Conservation (phyloP, 2,329 filamentous ascomycete species). For the Talaromyces sp. region DNA sequence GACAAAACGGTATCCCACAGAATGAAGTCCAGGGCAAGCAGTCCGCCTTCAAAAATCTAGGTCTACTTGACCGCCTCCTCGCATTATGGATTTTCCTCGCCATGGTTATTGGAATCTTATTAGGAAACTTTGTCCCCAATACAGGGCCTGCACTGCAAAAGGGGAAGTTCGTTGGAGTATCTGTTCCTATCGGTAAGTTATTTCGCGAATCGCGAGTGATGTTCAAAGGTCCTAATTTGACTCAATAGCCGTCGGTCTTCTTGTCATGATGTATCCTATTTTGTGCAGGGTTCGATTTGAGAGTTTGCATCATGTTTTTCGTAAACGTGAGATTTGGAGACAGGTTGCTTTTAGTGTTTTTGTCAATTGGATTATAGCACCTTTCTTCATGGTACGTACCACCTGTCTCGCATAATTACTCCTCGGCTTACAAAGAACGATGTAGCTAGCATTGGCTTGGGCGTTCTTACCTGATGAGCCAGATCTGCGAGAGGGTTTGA, state of each 20-base stretch:
- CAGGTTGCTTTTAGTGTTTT: slow-evolving; percentile 75
- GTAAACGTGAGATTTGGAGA: slow-evolving; percentile 64
- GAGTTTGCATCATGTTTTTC: slow-evolving; percentile 64
- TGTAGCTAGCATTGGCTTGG: slow-evolving; percentile 49
- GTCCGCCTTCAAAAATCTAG: slow-evolving; percentile 49
- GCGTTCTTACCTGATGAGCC: slow-evolving; percentile 53
- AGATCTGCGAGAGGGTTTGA: slow-evolving; percentile 60
- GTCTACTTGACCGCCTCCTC: slow-evolving; percentile 61
- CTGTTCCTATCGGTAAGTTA: slow-evolving; percentile 60
- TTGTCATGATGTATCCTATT: slow-evolving; percentile 95
- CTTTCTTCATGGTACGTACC: slow-evolving; percentile 68
- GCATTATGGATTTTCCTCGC: slow-evolving; percentile 74
- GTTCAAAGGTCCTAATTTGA: background rate
- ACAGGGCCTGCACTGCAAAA: slow-evolving; percentile 62
- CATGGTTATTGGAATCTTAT: slow-evolving; percentile 70
- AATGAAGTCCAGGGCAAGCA: background rate
- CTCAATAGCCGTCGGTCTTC: slow-evolving; percentile 64
- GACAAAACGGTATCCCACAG: background rate
- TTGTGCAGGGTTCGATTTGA: slow-evolving; percentile 83
- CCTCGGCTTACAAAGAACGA: background rate
- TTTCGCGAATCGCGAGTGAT: background rate
- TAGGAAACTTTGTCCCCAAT: slow-evolving; percentile 70
- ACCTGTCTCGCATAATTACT: background rate
- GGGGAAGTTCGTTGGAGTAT: slow-evolving; percentile 70
- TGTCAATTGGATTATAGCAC: slow-evolving; percentile 79